Percentiles rank a stretch among this genome's conserved stretches.
Conservation (phyloP, 768 basidiomycete genomes). For the Ramaria rubella region DNA sequence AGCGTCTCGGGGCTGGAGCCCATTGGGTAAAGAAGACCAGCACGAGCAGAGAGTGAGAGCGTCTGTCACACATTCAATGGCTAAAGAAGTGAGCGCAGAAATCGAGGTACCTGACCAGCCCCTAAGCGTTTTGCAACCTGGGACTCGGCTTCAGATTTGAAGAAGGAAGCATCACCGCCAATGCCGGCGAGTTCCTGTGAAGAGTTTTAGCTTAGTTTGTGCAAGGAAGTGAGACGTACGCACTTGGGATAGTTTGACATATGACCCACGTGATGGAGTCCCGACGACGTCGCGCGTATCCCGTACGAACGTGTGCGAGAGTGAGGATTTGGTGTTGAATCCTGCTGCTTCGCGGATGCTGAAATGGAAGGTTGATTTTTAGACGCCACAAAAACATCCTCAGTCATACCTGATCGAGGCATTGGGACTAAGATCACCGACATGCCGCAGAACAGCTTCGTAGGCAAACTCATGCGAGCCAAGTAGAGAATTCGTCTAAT, state of each 20-base stretch:
- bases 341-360: conserved; percentile 86
- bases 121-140: conserved; percentile 55
- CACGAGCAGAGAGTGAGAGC: conserved; percentile 63
- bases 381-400: not conserved
- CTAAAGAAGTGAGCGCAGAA: conserved; percentile 1
- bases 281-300: conserved; percentile 68
- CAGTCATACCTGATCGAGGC: conserved; percentile 72
- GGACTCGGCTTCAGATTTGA: conserved; percentile 64
- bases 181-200: conserved; percentile 61
- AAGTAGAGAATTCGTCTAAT: conserved; percentile 8
- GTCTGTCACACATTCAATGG: conserved; percentile 40
- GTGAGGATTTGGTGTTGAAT: conserved; percentile 69
- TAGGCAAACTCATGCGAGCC: conserved; percentile 71
- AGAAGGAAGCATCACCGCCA: conserved; percentile 71
- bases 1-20: conserved; percentile 37
- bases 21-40: conserved; percentile 67
- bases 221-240: conserved; percentile 1
- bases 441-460: conserved; percentile 71
- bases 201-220: not conserved
- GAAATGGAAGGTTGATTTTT: conserved; percentile 8
- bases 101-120: conserved; percentile 48
- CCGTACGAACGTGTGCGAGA: conserved; percentile 68
- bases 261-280: conserved; percentile 53
- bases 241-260: conserved; percentile 49
- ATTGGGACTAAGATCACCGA: conserved; percentile 60